Evolutionary conservation across 345 rosid species (phyloP).

Genomic region (Rhizophora apiculata): DNA sequence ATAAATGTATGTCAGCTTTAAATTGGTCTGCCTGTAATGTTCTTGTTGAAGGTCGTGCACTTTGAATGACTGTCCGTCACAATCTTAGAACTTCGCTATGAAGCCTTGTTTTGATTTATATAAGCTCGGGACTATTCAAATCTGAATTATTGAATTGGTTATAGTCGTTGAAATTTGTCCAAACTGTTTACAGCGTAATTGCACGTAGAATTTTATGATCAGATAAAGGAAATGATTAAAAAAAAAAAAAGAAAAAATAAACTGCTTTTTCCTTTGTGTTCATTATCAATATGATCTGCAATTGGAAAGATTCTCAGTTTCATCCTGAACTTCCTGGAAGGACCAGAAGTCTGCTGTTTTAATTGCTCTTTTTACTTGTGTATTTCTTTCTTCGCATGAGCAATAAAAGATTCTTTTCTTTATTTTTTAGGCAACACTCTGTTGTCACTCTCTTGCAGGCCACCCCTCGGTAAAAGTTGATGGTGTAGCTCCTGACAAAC

Average conservation of each 20-base stretch:
- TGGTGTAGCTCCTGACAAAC: constrained; percentile 32
- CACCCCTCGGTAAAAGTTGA: constrained; percentile 29
- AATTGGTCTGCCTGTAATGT: too few species aligned
- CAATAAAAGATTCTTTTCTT: neutral
- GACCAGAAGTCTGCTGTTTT: neutral
- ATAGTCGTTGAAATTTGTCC: neutral
- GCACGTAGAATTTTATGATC: neutral
- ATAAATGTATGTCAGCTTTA: too few species aligned
- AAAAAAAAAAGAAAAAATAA: too few species aligned
- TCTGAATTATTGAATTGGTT: constrained; percentile 7
- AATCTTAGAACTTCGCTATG: neutral
- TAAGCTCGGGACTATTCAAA: neutral
- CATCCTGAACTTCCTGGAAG: neutral
- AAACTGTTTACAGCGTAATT: neutral
- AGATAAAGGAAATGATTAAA: neutral
- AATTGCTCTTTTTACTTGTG: neutral
- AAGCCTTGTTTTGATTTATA: neutral
- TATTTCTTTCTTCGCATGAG: neutral
- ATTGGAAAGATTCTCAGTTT: neutral
- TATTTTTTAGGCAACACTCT: neutral
- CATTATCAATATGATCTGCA: neutral
- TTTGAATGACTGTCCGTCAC: neutral
- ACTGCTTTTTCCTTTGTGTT: too few species aligned
- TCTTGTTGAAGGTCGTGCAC: neutral
- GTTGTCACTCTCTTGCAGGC: constrained; percentile 15